Evolutionary conservation across 306 rosid genomes (phyloP).

Genomic region (Rosa chinensis): DNA sequence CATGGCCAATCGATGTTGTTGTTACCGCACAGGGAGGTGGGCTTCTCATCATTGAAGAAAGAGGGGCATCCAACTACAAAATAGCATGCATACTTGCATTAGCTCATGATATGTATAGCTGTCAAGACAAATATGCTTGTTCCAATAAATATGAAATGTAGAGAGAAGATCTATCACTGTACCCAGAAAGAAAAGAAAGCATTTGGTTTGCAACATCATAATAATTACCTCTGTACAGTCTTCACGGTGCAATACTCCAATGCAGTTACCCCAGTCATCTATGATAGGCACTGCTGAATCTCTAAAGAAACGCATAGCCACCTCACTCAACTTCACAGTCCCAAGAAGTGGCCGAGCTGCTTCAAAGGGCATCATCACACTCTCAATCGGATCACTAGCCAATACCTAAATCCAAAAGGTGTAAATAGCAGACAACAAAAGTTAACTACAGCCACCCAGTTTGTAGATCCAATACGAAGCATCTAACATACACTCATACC

Average conservation of each 20-base stretch:
- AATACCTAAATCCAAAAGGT: constrained; percentile 46
- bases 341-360: constrained; percentile 57
- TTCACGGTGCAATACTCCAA: constrained; percentile 69
- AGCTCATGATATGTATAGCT: background rate
- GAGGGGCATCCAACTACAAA: constrained; percentile 61
- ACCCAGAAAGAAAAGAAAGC: background rate
- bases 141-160: too few relatives aligned
- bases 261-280: constrained; percentile 83
- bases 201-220: background rate
- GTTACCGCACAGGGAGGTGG: constrained; percentile 62
- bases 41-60: constrained; percentile 77
- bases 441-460: background rate
- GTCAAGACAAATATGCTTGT: background rate
- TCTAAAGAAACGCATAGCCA: constrained; percentile 58
- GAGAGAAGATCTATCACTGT: background rate
- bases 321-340: constrained; percentile 44
- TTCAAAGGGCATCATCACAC: constrained; percentile 70
- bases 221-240: constrained; percentile 65
- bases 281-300: constrained; percentile 62
- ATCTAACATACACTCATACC: background rate
- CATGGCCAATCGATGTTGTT: constrained; percentile 55
- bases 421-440: constrained; percentile 13
- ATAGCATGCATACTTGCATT: background rate
- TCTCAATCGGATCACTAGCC: constrained; percentile 55
- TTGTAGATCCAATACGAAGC: background rate